Base-by-base conservation (phyloP, 352 stramenopile species). In the Phytopythium cucurbitacearum region DNA sequence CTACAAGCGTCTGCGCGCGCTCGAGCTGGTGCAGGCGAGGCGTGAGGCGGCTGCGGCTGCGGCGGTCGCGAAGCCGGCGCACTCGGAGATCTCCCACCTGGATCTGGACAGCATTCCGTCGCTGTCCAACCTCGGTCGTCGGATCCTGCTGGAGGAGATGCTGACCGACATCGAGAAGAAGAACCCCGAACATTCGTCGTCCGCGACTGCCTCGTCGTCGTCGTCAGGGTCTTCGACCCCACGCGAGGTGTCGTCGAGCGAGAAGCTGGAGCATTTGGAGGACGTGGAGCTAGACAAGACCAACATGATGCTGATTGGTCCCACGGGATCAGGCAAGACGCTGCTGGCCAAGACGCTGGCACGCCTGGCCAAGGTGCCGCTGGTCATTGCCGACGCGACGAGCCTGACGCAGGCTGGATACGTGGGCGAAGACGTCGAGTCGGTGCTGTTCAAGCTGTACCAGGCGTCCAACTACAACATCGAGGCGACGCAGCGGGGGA, bases 371-470 rank as follows among this genome's bases (percentile, higher is more conserved):
- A 97, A 99, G 65, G 96, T 99, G 34, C 96, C 97, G 38, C 87
- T 99, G 47, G 96, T 99, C 7, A 98, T 99, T 67, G 82, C 92
- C 0, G 96, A 99, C 73, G 96, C 97, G 3, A 99, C 96, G 16
- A 98, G 85, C 60, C 82, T 99, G 10, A 99, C 97, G 3, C 94
- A 99, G 67, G 96, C 96, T 11, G 97, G 97, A 9, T 99, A 99
- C 69, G 97, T 99, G 7, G 97, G 97, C 10, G 96, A 99, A 65
- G 97, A 99, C 71, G 96, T 99, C 3, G 97, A 99, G 75, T 97
- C 89, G 39, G 94, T 99, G 51, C 69, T 99, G 48, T 97, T 97
- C 72, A 99, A 98, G 71, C 66, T 99, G 37, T 99, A 99, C 72
- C 77, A 98, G 52, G 96, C 97, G 56, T 91, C 91, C 65, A 97